Conservation (phyloP, 108 stramenopile species). For the Cyclotella distinguenda region DNA sequence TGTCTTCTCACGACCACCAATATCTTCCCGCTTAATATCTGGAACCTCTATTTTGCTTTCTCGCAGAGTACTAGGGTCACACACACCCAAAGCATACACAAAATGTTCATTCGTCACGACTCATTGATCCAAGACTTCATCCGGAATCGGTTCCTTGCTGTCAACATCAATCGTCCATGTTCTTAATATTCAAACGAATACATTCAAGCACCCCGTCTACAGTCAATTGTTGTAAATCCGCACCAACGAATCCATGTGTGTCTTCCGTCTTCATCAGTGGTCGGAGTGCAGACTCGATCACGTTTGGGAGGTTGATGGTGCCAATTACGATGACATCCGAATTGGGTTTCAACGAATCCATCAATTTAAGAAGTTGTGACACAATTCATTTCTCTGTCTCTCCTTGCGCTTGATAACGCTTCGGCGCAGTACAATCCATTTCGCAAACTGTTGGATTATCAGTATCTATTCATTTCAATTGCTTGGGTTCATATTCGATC, state of each 20-base stretch:
- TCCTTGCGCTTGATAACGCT: slow-evolving; percentile 94
- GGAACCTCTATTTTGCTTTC: slow-evolving; percentile 91
- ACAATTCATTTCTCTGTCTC: slow-evolving; percentile 97
- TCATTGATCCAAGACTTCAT: slow-evolving; percentile 76
- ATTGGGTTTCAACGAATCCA: slow-evolving; percentile 94
- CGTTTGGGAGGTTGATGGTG: slow-evolving; percentile 97
- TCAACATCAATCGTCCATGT: slow-evolving; percentile 80
- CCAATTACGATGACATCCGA: slow-evolving; percentile 97
- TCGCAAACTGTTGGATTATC: too few relatives aligned
- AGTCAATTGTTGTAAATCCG: slow-evolving; percentile 95
- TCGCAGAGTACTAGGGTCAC: slow-evolving; percentile 91
- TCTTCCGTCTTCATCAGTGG: slow-evolving; percentile 98
- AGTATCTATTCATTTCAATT: too few relatives aligned
- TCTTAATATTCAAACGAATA: slow-evolving; percentile 92
- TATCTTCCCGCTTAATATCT: slow-evolving; percentile 97
- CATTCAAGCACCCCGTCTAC: slow-evolving; percentile 95
- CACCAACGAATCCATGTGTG: slow-evolving; percentile 98
- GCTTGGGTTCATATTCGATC: too few relatives aligned
- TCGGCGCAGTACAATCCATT: slow-evolving; percentile 97
- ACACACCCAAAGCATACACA: slow-evolving; percentile 81
- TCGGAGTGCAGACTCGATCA: slow-evolving; percentile 94
- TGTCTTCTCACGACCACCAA: slow-evolving; percentile 98
- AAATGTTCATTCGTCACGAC: slow-evolving; percentile 92
- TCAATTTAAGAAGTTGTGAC: slow-evolving; percentile 95
- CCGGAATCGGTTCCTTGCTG: slow-evolving; percentile 75